Evolutionary conservation across 345 rosid genomes (phyloP), one percentile per base, ranked within the genome.

Genomic region (Lagerstroemia speciosa): DNA sequence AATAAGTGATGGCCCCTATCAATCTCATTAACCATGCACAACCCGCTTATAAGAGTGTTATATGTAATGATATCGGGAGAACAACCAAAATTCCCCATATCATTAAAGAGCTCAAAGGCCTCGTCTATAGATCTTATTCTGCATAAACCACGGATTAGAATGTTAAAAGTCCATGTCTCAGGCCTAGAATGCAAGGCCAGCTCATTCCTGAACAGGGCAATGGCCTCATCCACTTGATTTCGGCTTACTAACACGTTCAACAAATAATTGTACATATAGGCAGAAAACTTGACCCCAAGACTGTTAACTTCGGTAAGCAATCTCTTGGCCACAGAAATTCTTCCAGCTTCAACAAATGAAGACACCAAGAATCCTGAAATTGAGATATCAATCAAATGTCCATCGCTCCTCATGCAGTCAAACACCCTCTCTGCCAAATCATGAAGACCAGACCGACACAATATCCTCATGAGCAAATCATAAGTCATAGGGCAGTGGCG

Each of bases 111-210:
- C 75, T 83, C 84, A 34, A 83, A 71, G 7, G 85, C 92, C 72
- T 73, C 68, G 50, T 84, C 85, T 0, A 81, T 82, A 69, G 78
- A 85, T 37, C 84, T 83, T 38, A 74, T 27, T 24, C 78, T 67
- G 74, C 94, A 87, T 60, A 91, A 82, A 75, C 96, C 97, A 61
- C 76, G 76, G 27, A 93, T 86, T 67, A 91, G 74, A 76, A 90
- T 89, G 78, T 93, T 93, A 65, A 89, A 85, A 17, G 92, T 86
- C 80, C 94, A 80, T 14, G 89, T 77, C 75, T 89, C 90, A 1
- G 81, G 83, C 52, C 76, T 75, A 60, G 79, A 81, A 9, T 76
- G 77, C 67, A 71, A 81, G 26, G 70, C 74, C 70, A 83, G 62
- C 76, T 80, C 74, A 55, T 84, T 80, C 67, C 80, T 72, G 67